Evolutionary conservation across 768 basidiomycete species (phyloP), one percentile per base, ranked within the genome.

Genomic region (Trametes punicea): DNA sequence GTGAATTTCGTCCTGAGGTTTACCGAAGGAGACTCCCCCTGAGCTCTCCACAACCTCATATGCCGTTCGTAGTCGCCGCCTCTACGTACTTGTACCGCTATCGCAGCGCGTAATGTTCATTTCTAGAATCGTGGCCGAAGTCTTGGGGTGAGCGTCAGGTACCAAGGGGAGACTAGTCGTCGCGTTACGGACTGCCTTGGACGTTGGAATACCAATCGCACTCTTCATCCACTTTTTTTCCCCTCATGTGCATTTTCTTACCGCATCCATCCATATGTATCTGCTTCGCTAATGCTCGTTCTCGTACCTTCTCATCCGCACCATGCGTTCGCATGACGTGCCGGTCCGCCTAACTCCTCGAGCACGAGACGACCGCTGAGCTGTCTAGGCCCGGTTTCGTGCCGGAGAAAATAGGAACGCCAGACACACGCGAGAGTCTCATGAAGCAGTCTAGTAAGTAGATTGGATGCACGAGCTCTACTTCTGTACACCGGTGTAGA

Each of bases 1-100:
- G 83, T 85, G 74, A 95, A 94, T 71, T 93, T 95, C 63, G 74
- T 91, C 57, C 78, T 95, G 57, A 84, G 90, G 46, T 92, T 93
- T 71, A 81, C 88, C 23, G 48, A 64, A 10, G 39, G 45, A 20
- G 18, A 46, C 20, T 52, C 52, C 50, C 59, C 55, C 46, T 59
- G 47, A 55, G 26, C 41, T 33, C 46, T 36, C 15, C 25, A 10
- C 23, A 29, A 20, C 20, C 26, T 15, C 15, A 33, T 23, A 26
- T 38, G 41, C 40, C 31, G 40, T 21, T 25, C 31, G 13, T 2
- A 16, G 15, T 15, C 20, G n/a, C 23, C 31, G 30, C 13, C 16
- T 13, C 21, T 23, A 26, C 27, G 18, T 18, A 31, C 27, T 18
- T 18, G 31, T 31, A 7, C 29, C 20, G 29, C 30, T 18, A 45